Conservation (phyloP, 139 green algal genomes). For the Astrephomene gubernaculifera region DNA sequence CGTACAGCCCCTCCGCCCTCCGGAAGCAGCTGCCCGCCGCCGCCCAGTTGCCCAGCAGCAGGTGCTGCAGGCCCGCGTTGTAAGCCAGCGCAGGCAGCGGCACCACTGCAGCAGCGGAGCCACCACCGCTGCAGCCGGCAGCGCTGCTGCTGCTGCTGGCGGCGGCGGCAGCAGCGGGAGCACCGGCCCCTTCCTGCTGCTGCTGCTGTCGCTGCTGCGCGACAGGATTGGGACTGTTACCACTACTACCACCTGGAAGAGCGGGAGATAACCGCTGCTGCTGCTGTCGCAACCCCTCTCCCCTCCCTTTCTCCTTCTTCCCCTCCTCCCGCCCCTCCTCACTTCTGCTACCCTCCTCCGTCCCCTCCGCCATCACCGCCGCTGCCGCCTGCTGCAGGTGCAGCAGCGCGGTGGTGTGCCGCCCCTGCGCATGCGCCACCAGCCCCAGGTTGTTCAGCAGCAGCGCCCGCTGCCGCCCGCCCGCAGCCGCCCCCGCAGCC, state of each 20-base stretch:
- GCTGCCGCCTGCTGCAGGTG: constrained; percentile 36
- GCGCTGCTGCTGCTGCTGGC: not conserved
- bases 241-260: too few relatives aligned
- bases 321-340: not conserved
- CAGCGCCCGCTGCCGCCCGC: constrained; percentile 3
- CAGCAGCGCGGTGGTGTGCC: constrained; percentile 51
- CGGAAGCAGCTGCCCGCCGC: constrained; percentile 46
- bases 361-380: not conserved
- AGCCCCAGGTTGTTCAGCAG: constrained; percentile 52
- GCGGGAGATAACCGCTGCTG: too few relatives aligned
- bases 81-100: constrained; percentile 43
- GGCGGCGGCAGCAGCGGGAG: too few relatives aligned
- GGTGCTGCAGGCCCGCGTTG: constrained; percentile 62
- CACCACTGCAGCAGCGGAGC: constrained; percentile 13
- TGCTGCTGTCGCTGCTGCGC: not conserved
- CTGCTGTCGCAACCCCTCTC: too few relatives aligned
- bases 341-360: not conserved
- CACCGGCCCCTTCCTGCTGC: not conserved
- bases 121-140: not conserved
- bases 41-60: constrained; percentile 48
- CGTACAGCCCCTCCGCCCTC: constrained; percentile 37
- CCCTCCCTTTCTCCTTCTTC: too few relatives aligned
- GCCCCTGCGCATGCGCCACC: constrained; percentile 49
- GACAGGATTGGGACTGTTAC: too few relatives aligned
- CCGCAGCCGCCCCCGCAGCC: not conserved